phyloP scores from a whole-genome alignment of 2,329 filamentous ascomycete species.

The Colletotrichum lupini region DNA sequence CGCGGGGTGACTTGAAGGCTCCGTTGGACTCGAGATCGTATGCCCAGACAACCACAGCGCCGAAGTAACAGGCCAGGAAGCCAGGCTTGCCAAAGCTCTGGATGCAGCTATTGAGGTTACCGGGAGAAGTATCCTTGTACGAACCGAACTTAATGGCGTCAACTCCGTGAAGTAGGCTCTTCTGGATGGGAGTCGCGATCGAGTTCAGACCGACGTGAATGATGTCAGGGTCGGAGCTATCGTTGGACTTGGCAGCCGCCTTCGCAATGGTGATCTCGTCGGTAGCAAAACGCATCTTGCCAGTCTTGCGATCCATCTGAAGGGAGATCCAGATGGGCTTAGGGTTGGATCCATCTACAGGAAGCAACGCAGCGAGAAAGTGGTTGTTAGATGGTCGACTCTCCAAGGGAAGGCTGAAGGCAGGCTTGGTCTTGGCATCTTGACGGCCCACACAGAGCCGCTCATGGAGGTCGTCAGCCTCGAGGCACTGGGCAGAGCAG shows the following conservation, averaged over 20 bases:
- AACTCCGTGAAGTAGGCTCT: background rate
- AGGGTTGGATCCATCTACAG: accelerated
- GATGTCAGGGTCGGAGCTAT: background rate
- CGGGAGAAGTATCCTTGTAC: background rate
- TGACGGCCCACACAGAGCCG: background rate
- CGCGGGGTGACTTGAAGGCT: background rate
- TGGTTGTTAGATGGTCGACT: background rate
- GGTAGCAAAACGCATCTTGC: background rate
- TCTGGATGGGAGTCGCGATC: background rate
- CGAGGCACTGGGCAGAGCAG: background rate
- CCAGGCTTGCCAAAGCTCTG: background rate
- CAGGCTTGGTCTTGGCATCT: background rate
- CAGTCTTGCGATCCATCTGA: background rate
- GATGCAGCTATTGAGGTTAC: background rate
- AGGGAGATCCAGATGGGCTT: background rate
- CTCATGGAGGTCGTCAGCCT: background rate
- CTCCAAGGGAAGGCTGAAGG: background rate
- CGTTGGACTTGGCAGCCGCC: background rate
- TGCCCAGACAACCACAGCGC: background rate
- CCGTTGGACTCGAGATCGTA: background rate
- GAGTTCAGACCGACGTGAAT: background rate
- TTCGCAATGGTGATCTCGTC: background rate
- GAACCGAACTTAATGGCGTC: background rate
- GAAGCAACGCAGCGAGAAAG: accelerated
- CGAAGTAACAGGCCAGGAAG: background rate